Evolutionary conservation across 192 early-diverging fungal species (phyloP).

Genomic region (Chytriomyces sp.): DNA sequence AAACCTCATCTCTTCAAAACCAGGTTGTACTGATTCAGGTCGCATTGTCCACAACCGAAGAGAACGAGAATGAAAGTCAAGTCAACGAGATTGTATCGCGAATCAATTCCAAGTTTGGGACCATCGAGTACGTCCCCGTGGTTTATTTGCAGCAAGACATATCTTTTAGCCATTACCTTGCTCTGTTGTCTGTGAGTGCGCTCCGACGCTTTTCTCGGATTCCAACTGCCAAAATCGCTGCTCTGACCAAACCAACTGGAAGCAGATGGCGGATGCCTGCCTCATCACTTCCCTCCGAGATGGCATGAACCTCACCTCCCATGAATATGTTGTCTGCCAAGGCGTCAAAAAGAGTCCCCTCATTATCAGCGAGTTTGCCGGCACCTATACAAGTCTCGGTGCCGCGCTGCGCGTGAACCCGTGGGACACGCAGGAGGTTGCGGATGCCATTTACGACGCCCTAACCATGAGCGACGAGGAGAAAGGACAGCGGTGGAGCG

Average conservation of each 20-base stretch:
- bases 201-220: not conserved
- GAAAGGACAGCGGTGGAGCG: conserved; percentile 52
- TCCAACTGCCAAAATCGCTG: not conserved
- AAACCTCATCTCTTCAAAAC: conserved; percentile 9
- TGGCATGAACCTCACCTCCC: conserved; percentile 65
- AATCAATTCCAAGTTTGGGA: conserved; percentile 91
- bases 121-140: conserved; percentile 87
- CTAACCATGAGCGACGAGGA: conserved; percentile 87
- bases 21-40: conserved; percentile 93
- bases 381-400: conserved; percentile 59
- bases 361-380: conserved; percentile 63
- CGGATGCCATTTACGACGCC: conserved; percentile 85
- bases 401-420: conserved; percentile 59
- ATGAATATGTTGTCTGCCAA: conserved; percentile 62
- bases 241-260: too few relatives aligned
- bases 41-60: conserved; percentile 86
- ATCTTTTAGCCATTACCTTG: conserved; percentile 55
- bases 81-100: conserved; percentile 89
- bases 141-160: conserved; percentile 70
- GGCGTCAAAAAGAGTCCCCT: conserved; percentile 52
- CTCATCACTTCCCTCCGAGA: conserved; percentile 58
- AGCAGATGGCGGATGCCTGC: conserved; percentile 60
- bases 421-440: conserved; percentile 73
- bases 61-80: conserved; percentile 84
- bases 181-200: conserved; percentile 43